Evolutionary conservation across 2,329 filamentous ascomycete genomes (phyloP).

Genomic region (Paecilomyces sp.): DNA sequence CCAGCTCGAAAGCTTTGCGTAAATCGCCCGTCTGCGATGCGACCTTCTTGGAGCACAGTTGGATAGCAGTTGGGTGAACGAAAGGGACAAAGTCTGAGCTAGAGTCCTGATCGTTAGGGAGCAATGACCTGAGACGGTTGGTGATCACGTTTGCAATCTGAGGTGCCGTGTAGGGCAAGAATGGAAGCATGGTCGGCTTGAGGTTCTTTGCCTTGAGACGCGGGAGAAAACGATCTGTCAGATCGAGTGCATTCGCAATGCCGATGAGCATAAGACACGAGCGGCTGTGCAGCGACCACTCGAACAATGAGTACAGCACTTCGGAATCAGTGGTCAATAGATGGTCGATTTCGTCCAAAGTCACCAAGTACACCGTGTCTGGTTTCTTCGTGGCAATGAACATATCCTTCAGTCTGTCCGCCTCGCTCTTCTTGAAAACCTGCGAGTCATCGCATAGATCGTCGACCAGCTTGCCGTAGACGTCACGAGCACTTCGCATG

Average conservation of each 20-base stretch:
- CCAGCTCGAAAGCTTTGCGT: slow-evolving; percentile 91
- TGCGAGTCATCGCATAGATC: slow-evolving; percentile 58
- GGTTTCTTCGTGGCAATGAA: slow-evolving; percentile 59
- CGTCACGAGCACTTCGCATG: slow-evolving; percentile 77
- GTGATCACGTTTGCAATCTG: slow-evolving; percentile 87
- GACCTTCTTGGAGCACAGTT: slow-evolving; percentile 90
- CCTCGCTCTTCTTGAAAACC: slow-evolving; percentile 58
- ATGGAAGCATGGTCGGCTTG: slow-evolving; percentile 81
- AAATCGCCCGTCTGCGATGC: slow-evolving; percentile 90
- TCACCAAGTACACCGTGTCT: slow-evolving; percentile 63
- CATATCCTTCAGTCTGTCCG: slow-evolving; percentile 59
- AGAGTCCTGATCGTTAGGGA: slow-evolving; percentile 40
- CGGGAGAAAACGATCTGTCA: slow-evolving; percentile 91
- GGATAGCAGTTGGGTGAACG: slow-evolving; percentile 86
- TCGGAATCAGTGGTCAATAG: slow-evolving; percentile 83
- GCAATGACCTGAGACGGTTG: slow-evolving; percentile 68
- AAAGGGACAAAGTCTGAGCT: slow-evolving; percentile 67
- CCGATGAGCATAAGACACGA: slow-evolving; percentile 80
- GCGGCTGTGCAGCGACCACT: slow-evolving; percentile 80
- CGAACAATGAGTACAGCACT: slow-evolving; percentile 87
- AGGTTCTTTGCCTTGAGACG: slow-evolving; percentile 87
- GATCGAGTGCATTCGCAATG: slow-evolving; percentile 90
- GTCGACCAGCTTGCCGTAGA: slow-evolving; percentile 73
- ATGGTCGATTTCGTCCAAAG: slow-evolving; percentile 92
- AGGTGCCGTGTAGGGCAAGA: slow-evolving; percentile 80